Conservation (phyloP, 2,329 filamentous ascomycete genomes). For the Colletotrichum filicis region DNA sequence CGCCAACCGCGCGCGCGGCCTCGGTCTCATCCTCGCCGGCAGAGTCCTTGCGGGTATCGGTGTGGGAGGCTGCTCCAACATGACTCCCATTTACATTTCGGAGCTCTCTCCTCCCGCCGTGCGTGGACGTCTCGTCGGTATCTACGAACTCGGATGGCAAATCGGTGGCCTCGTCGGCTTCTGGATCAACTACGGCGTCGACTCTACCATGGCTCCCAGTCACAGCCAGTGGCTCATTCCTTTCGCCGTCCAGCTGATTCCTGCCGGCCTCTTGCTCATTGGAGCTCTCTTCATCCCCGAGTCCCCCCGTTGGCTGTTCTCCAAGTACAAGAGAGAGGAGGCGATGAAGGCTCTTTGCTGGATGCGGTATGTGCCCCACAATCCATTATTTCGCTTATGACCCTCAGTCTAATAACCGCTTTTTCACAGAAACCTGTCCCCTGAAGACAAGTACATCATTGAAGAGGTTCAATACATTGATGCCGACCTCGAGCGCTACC, state of each 20-base stretch:
- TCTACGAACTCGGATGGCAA: constrained; percentile 76
- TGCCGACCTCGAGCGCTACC: constrained; percentile 73
- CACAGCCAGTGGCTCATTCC: constrained; percentile 72
- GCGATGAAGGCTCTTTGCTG: constrained; percentile 70
- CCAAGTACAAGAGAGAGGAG: constrained; percentile 68
- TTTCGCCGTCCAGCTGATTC: constrained; percentile 75
- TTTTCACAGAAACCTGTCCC: constrained; percentile 54
- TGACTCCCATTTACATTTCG: constrained; percentile 72
- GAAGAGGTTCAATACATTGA: constrained; percentile 81
- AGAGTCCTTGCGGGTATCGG: constrained; percentile 73
- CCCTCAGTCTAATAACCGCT: constrained; percentile 43
- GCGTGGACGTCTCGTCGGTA: constrained; percentile 71
- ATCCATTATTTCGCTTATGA: not conserved
- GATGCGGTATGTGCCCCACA: constrained; percentile 52
- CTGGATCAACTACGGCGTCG: constrained; percentile 74
- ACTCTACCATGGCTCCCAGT: constrained; percentile 57
- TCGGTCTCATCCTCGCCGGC: constrained; percentile 72
- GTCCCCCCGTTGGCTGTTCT: constrained; percentile 77
- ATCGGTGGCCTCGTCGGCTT: constrained; percentile 69
- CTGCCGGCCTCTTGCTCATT: constrained; percentile 69
- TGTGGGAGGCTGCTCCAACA: constrained; percentile 71
- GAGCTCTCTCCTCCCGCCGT: constrained; percentile 71
- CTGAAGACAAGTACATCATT: constrained; percentile 72
- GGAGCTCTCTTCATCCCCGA: constrained; percentile 71
- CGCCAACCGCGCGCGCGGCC: constrained; percentile 67